A percentile compares a stretch with the other conserved stretches of the same genome.
Evolutionary conservation across 352 stramenopile genomes (phyloP).

Genomic region (Sclerospora graminicola): DNA sequence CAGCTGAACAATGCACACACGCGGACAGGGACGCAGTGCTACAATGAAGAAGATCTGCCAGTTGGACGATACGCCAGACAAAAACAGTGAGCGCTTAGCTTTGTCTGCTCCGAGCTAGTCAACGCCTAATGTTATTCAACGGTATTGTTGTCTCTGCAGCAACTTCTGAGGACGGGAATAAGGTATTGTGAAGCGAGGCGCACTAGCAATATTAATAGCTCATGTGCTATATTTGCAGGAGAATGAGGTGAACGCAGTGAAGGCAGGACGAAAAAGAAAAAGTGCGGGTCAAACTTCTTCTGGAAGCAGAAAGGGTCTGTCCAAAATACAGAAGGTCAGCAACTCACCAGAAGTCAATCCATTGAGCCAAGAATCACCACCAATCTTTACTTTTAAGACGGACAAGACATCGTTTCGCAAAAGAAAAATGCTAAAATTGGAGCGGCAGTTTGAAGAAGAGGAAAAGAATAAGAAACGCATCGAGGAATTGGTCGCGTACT

Average conservation of each 20-base stretch:
- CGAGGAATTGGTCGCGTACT: constrained; percentile 49
- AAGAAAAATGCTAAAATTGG: constrained; percentile 28
- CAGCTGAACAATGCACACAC: constrained; percentile 13
- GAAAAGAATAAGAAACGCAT: constrained; percentile 40
- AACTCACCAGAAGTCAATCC: background rate
- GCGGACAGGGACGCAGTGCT: constrained; percentile 1
- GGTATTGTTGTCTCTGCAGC: constrained; percentile 4
- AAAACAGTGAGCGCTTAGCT: constrained; percentile 10
- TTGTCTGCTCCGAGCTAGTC: background rate
- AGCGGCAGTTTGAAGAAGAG: constrained; percentile 23
- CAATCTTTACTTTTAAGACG: constrained; percentile 38
- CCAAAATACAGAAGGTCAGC: constrained; percentile 8
- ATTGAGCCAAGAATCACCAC: constrained; percentile 33
- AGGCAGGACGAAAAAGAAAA: constrained; percentile 6
- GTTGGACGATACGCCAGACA: constrained; percentile 21
- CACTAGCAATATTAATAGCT: background rate
- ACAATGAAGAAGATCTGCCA: constrained; percentile 20
- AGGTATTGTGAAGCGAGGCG: constrained; percentile 3
- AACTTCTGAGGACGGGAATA: constrained; percentile 15
- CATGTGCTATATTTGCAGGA: constrained; percentile 11
- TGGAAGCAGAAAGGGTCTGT: constrained; percentile 5
- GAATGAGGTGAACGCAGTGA: constrained; percentile 17
- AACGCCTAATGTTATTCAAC: background rate
- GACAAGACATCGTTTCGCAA: constrained; percentile 36
- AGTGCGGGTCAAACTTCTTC: background rate